Evolutionary conservation across 2,329 filamentous ascomycete species (phyloP), one percentile per base, ranked within the genome.

Genomic region (Podosphaera leucotricha): DNA sequence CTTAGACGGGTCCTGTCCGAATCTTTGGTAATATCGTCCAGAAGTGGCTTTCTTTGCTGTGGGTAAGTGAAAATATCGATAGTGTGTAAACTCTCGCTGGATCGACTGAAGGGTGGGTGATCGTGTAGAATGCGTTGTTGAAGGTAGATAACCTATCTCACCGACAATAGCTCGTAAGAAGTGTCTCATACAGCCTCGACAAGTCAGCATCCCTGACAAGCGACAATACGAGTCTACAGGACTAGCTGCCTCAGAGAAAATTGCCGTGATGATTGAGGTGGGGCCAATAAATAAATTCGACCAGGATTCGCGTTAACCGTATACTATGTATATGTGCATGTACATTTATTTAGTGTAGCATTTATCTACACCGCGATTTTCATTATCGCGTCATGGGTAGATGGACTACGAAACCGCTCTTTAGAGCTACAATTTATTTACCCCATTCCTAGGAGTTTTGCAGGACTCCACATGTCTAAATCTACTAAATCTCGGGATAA

Each of bases 401-500:
- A n/a, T n/a, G n/a, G n/a, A n/a, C n/a, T n/a, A n/a, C n/a, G n/a
- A n/a, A n/a, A n/a, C n/a, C n/a, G n/a, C 18, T 47, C 38, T 36
- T 11, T 28, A 33, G 10, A 33, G 28, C 28, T 4, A 33, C 28
- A 33, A 33, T n/a, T 3, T 7, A 7, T n/a, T 33, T 11, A 3
- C 10, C 13, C 3, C 6, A 13, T 13, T 3, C 13, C 1, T 13
- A 33, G 28, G 28, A 13, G 8, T 33, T 7, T 33, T 13, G 3
- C 15, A 7, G 11, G 15, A 33, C 10, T 16, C 20, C 18, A 15
- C 18, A 59, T 59, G 57, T 55, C 57, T 22, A 60, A 57, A 52
- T 52, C 55, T 24, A 47, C 53, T 28, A 48, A 45, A 47, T 47
- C 55, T 44, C 50, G 55, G 46, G 45, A 65, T 51, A 72, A 66